Conservation (phyloP, 495 filamentous ascomycete species). For the Aspergillus heteromorphus region DNA sequence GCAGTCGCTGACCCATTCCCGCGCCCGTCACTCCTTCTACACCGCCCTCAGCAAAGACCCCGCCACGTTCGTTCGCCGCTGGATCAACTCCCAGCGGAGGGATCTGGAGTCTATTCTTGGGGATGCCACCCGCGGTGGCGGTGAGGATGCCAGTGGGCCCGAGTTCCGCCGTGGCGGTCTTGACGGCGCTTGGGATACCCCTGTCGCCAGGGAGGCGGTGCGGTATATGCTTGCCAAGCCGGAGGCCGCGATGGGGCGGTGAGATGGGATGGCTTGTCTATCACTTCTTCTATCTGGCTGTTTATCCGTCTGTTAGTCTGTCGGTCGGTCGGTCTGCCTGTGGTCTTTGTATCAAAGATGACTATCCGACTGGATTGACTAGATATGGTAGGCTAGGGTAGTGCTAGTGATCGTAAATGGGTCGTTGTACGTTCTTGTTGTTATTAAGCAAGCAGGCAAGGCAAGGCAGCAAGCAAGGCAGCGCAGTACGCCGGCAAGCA, state of each 20-base stretch:
- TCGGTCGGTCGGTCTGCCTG: too few relatives aligned
- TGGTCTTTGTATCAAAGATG: too few relatives aligned
- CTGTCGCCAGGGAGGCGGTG: constrained; percentile 43
- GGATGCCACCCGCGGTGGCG: constrained; percentile 65
- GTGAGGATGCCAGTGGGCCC: constrained; percentile 53
- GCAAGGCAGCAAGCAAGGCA: too few relatives aligned
- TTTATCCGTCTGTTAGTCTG: too few relatives aligned
- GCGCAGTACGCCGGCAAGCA: too few relatives aligned
- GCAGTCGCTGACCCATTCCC: constrained; percentile 69
- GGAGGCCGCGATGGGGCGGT: constrained; percentile 30
- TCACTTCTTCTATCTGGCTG: too few relatives aligned
- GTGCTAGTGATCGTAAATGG: too few relatives aligned
- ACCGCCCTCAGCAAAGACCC: constrained; percentile 72
- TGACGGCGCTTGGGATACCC: constrained; percentile 50
- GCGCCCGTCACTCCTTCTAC: constrained; percentile 83
- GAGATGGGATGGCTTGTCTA: constrained; percentile 1
- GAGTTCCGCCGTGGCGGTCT: constrained; percentile 55
- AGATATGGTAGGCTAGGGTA: too few relatives aligned
- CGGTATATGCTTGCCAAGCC: constrained; percentile 47
- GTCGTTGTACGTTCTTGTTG: neutral
- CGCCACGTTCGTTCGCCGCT: constrained; percentile 70
- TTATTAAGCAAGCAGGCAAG: neutral
- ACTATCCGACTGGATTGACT: too few relatives aligned
- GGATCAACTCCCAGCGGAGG: constrained; percentile 81
- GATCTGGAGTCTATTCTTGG: constrained; percentile 88